These are phyloP conservation scores for Amanita exitialis DNA, from an alignment of 768 basidiomycete genomes.

Conservation along the genomic window DNA sequence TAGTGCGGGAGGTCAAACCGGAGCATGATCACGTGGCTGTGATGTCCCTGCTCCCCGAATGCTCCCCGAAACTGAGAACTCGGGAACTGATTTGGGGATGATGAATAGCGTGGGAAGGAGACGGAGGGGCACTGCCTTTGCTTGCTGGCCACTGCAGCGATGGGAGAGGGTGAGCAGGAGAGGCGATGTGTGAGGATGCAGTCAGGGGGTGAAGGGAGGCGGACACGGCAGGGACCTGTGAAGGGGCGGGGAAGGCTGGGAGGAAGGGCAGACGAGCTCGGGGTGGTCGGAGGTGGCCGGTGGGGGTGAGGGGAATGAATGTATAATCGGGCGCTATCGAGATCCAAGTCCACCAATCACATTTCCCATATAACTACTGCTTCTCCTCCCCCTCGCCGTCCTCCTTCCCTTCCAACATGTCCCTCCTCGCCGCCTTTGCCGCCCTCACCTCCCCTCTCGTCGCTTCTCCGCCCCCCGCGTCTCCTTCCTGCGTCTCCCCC, in stretches of 20 bases:
- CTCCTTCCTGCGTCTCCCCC: background rate
- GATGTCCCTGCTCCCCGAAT: background rate
- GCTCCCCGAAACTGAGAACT: background rate
- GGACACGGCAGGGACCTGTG: no score
- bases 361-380: conserved; percentile 12
- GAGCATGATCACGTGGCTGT: background rate
- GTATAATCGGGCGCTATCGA: background rate
- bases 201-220: no score
- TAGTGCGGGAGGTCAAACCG: background rate
- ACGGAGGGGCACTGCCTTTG: background rate
- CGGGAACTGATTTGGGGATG: background rate
- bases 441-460: conserved; percentile 6
- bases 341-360: conserved; percentile 2
- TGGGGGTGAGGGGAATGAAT: background rate
- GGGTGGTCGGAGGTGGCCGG: background rate
- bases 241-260: background rate
- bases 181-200: no score
- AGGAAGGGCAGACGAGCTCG: background rate
- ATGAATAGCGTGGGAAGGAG: background rate
- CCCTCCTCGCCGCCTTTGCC: conserved; percentile 16
- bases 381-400: conserved; percentile 1
- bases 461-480: conserved; percentile 1
- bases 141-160: no score
- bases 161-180: no score
- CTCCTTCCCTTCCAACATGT: conserved; percentile 12